A percentile compares a stretch with the other conserved stretches of the same genome.
Conservation (phyloP, 1,284 basidiomycete species). For the Puccinia polysora region DNA sequence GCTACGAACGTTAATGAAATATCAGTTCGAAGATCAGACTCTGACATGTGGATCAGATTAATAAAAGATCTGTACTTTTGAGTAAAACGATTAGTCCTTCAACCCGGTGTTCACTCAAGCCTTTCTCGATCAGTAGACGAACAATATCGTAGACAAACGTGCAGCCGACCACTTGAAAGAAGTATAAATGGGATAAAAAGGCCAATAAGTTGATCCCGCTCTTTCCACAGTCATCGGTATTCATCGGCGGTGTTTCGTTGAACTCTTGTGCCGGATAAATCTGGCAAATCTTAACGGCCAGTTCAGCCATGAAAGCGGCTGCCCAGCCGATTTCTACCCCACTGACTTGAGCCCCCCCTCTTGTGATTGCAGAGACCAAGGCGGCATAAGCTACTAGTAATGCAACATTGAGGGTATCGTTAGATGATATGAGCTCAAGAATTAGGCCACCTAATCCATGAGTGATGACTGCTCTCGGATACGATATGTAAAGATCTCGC, state of each 20-base stretch:
- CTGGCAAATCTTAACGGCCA: conserved; percentile 4
- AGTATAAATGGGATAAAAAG: conserved; percentile 86
- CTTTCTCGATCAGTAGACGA: conserved; percentile 64
- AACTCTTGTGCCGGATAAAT: conserved; percentile 15
- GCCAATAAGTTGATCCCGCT: conserved; percentile 83
- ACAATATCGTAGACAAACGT: conserved; percentile 85
- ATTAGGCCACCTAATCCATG: conserved; percentile 31
- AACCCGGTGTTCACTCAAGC: conserved; percentile 31
- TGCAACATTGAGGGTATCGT: conserved; percentile 19
- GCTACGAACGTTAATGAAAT: conserved; percentile 1
- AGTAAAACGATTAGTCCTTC: conserved; percentile 42
- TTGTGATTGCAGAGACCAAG: conserved; percentile 28
- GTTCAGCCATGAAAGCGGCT: conserved; percentile 34
- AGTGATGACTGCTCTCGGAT: conserved; percentile 38
- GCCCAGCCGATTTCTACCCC: conserved; percentile 43
- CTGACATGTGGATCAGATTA: not conserved
- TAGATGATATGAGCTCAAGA: conserved; percentile 25
- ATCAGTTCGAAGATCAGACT: not conserved
- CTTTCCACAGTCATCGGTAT: conserved; percentile 58
- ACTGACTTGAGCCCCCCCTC: conserved; percentile 39
- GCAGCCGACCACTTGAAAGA: conserved; percentile 86
- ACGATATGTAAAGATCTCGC: conserved; percentile 25
- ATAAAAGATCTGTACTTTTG: conserved; percentile 22
- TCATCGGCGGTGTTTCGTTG: not conserved
- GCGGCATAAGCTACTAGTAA: conserved; percentile 37